phyloP scores from a whole-genome alignment of 177 flowering plant genomes.

The Tripterygium wilfordii region DNA sequence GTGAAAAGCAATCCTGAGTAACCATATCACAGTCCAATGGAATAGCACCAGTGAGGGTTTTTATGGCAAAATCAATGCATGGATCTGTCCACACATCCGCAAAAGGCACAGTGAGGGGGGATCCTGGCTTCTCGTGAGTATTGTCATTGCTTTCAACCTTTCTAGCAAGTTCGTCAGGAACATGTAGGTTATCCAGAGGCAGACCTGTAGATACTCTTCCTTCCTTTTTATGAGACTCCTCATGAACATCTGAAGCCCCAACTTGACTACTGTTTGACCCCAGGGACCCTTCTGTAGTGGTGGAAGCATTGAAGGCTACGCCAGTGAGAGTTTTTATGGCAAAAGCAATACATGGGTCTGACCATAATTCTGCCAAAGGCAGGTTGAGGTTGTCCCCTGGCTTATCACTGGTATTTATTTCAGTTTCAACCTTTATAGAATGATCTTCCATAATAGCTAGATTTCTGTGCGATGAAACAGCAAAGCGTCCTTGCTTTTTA shows the following conservation, averaged over 20 bases:
- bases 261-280: slow-evolving; percentile 7
- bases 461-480: background rate
- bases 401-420: slow-evolving; percentile 6
- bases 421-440: slow-evolving; percentile 4
- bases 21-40: slow-evolving; percentile 28
- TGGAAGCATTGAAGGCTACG: slow-evolving; percentile 5
- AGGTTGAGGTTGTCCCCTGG: slow-evolving; percentile 7
- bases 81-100: slow-evolving; percentile 60
- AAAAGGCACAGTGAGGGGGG: slow-evolving; percentile 26
- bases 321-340: slow-evolving; percentile 50
- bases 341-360: slow-evolving; percentile 49
- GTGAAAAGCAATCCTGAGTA: slow-evolving; percentile 25
- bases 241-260: slow-evolving; percentile 1
- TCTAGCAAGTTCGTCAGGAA: slow-evolving; percentile 6
- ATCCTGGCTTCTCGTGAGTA: slow-evolving; percentile 11
- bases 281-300: background rate
- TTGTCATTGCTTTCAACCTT: slow-evolving; percentile 1
- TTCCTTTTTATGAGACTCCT: slow-evolving; percentile 1
- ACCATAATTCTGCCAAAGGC: slow-evolving; percentile 25
- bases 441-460: background rate
- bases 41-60: slow-evolving; percentile 63
- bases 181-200: slow-evolving; percentile 2
- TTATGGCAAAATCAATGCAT: slow-evolving; percentile 74
- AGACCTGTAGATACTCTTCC: background rate
- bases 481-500: slow-evolving; percentile 6